phyloP scores from a whole-genome alignment of 2,329 filamentous ascomycete genomes.

The Scedosporium boydii region DNA sequence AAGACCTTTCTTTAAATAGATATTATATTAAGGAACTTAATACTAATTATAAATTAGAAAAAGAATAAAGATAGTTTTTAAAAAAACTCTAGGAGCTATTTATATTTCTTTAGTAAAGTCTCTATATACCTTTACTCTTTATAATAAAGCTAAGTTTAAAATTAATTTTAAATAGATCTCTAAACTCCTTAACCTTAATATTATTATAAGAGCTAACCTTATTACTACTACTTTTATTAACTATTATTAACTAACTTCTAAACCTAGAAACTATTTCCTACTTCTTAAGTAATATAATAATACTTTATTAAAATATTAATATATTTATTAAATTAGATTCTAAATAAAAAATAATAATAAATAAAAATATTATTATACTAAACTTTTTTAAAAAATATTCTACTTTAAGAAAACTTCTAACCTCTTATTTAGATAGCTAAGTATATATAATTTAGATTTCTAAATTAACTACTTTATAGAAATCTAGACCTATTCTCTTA shows the following conservation, averaged over 20 bases:
- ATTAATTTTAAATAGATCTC: neutral
- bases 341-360: neutral
- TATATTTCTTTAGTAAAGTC: neutral
- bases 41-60: too few relatives aligned
- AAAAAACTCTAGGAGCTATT: neutral
- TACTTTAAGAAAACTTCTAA: too few relatives aligned
- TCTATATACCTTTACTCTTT: neutral
- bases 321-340: neutral
- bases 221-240: neutral
- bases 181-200: neutral
- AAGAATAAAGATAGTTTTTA: too few relatives aligned
- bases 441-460: too few relatives aligned
- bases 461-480: too few relatives aligned
- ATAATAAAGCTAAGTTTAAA: neutral
- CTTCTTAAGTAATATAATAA: too few relatives aligned
- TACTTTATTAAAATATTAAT: neutral
- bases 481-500: too few relatives aligned
- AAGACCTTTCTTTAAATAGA: neutral
- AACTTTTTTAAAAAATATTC: too few relatives aligned
- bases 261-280: neutral
- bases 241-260: neutral
- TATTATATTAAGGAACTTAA: too few relatives aligned
- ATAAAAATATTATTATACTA: too few relatives aligned
- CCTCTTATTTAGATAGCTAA: too few relatives aligned
- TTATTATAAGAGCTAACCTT: neutral